Evolutionary conservation across 2,329 filamentous ascomycete species (phyloP).

Genomic region (Penicillium sumatraense): DNA sequence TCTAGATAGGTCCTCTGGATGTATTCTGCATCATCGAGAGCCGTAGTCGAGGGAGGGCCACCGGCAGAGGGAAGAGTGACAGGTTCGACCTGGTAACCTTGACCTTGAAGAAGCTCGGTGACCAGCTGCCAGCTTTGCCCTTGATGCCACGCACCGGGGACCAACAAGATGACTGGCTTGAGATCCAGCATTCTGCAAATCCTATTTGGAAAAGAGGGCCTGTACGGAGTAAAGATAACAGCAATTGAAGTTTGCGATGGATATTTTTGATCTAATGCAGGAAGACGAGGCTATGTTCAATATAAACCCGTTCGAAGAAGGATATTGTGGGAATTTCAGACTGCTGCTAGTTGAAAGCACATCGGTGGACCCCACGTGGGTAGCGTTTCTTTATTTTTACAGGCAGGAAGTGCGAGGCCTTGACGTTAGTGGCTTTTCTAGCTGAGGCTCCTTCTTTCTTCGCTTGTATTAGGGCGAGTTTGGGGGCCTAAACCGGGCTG

Average conservation of each 20-base stretch:
- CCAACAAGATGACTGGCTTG: conserved; percentile 41
- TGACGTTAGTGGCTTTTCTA: too few species aligned
- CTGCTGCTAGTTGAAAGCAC: too few species aligned
- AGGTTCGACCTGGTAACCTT: conserved; percentile 35
- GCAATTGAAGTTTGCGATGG: not conserved
- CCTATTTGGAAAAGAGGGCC: too few species aligned
- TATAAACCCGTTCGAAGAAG: too few species aligned
- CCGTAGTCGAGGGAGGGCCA: conserved; percentile 31
- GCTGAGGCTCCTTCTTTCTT: too few species aligned
- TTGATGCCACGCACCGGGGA: conserved; percentile 42
- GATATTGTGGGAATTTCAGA: too few species aligned
- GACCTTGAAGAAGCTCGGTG: conserved; percentile 30
- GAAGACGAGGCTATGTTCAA: too few species aligned
- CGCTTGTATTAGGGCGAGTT: not conserved
- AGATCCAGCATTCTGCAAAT: not conserved
- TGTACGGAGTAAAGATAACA: too few species aligned
- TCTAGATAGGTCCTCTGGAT: conserved; percentile 27
- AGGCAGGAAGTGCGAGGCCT: too few species aligned
- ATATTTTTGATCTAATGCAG: too few species aligned
- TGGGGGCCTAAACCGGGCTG: not conserved
- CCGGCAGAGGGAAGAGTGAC: conserved; percentile 34
- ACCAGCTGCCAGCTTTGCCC: conserved; percentile 32
- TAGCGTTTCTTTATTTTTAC: too few species aligned
- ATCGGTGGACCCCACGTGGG: too few species aligned
- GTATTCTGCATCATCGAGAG: conserved; percentile 36